These are phyloP conservation scores for Nepenthes alata DNA, from an alignment of 179 eudicot genomes.

Conservation along the genomic window DNA sequence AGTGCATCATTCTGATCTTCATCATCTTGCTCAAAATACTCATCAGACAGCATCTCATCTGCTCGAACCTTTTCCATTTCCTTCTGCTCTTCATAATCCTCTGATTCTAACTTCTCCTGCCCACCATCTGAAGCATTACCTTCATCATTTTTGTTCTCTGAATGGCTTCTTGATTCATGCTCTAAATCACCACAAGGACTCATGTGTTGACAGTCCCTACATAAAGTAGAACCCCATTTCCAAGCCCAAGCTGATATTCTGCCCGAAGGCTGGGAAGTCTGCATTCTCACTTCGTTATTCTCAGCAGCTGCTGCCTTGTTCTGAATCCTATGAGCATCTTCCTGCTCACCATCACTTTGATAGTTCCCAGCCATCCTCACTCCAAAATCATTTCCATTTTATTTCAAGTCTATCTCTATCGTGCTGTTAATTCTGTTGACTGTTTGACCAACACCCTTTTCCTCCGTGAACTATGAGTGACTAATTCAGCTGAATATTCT, in stretches of 20 bases:
- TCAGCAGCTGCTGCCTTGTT: conserved; percentile 19
- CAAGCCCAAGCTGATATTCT: conserved; percentile 29
- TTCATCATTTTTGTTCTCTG: conserved; percentile 59
- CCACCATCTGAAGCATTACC: conserved; percentile 41
- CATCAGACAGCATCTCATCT: conserved; percentile 96
- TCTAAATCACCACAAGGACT: conserved; percentile 37
- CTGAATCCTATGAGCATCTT: conserved; percentile 19
- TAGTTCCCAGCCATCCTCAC: conserved; percentile 32
- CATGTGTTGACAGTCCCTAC: conserved; percentile 59
- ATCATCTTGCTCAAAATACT: conserved; percentile 89
- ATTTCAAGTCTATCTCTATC: conserved; percentile 42
- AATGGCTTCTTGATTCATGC: conserved; percentile 66
- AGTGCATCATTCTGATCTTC: conserved; percentile 64
- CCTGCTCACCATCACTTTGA: conserved; percentile 34
- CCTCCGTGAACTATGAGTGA: conserved; percentile 35
- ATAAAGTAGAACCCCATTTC: conserved; percentile 71
- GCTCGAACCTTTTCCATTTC: conserved; percentile 44
- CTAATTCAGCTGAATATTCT: conserved; percentile 36
- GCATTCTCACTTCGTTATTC: conserved; percentile 24
- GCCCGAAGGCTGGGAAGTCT: conserved; percentile 32
- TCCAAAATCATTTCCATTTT: conserved; percentile 42
- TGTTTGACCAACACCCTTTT: conserved; percentile 20
- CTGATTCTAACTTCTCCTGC: conserved; percentile 38
- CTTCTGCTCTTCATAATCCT: conserved; percentile 36
- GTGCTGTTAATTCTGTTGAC: conserved; percentile 35